Evolutionary conservation across 305 asterid genomes (phyloP).

Genomic region (Fraxinus albicans): DNA sequence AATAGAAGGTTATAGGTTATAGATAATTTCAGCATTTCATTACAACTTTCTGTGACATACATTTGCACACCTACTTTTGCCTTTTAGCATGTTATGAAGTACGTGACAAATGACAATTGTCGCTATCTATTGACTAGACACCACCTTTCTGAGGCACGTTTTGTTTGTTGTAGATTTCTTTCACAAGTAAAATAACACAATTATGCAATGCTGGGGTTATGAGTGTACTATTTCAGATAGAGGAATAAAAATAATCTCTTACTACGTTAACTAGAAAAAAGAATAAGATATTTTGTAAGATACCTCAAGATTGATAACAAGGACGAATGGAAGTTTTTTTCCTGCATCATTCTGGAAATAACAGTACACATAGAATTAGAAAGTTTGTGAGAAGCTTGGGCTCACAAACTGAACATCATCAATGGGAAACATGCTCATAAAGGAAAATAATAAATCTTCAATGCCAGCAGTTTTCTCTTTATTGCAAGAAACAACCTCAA

Average conservation of each 20-base stretch:
- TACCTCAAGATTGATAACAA: constrained; percentile 89
- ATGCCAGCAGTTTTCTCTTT: constrained; percentile 16
- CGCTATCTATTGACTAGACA: background rate
- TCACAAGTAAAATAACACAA: background rate
- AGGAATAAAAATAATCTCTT: constrained; percentile 3
- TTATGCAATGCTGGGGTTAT: constrained; percentile 8
- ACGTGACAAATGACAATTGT: constrained; percentile 16
- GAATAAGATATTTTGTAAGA: constrained; percentile 10
- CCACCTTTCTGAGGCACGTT: constrained; percentile 16
- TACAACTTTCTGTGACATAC: background rate
- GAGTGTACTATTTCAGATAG: constrained; percentile 7
- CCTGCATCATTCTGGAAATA: constrained; percentile 75
- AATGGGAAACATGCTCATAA: constrained; percentile 10
- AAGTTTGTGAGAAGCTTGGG: background rate
- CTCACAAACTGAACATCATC: constrained; percentile 10
- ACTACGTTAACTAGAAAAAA: background rate
- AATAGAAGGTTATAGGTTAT: background rate
- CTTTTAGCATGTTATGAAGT: constrained; percentile 3
- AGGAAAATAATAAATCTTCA: constrained; percentile 7
- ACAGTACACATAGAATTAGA: constrained; percentile 25
- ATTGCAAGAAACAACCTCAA: constrained; percentile 7
- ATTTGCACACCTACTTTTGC: constrained; percentile 5
- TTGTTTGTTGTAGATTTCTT: constrained; percentile 8
- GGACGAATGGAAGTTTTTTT: constrained; percentile 77
- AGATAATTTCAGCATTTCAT: background rate